Evolutionary conservation across 495 filamentous ascomycete species (phyloP), one percentile per base, ranked within the genome.

Genomic region (Podospora comata): DNA sequence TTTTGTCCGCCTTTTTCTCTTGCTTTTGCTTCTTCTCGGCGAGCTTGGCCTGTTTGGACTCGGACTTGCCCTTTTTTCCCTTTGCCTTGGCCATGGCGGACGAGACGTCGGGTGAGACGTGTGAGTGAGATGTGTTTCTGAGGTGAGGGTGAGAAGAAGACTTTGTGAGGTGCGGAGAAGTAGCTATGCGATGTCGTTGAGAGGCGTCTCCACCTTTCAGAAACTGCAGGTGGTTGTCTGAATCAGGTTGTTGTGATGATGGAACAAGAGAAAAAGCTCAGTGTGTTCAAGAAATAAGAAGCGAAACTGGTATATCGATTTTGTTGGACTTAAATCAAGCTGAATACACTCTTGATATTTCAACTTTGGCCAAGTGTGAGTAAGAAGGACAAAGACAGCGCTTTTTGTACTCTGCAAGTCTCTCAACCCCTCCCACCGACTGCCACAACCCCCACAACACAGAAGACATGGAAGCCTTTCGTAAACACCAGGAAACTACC

Each of bases 21-120:
- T 88, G 88, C 76, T 90, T 90, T 65, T 85, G 80, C 72, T 88
- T 86, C 80, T 89, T 89, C 68, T 87, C 85, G 20, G 84, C 88
- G 62, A 85, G 77, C 67, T 85, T 86, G 68, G 82, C 84, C 76
- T 89, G 88, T 74, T 90, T 90, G 28, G 82, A 77, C 18, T 86
- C 86, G 26, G 71, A 76, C 69, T 89, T 89, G 27, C 74, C 72
- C 73, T 88, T 88, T 67, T 88, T 87, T 66, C 88, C 86, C 75
- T 89, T 89, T 19, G 79, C 83, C 84, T 89, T 89, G 19, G 79
- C 83, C 84, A 86, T 86, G 32, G 34, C 62, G 27, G 34, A 34
- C 4, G n/a, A 16, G 18, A 57, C 15, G 39, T 58, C 2, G 9
- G 58, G 48, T 26, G 30, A 62, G 27, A 7, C 7, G 7, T 58